These are phyloP conservation scores for Teunomyces barrocoloradensis DNA, from an alignment of 805 yeast species.

Conservation along the genomic window DNA sequence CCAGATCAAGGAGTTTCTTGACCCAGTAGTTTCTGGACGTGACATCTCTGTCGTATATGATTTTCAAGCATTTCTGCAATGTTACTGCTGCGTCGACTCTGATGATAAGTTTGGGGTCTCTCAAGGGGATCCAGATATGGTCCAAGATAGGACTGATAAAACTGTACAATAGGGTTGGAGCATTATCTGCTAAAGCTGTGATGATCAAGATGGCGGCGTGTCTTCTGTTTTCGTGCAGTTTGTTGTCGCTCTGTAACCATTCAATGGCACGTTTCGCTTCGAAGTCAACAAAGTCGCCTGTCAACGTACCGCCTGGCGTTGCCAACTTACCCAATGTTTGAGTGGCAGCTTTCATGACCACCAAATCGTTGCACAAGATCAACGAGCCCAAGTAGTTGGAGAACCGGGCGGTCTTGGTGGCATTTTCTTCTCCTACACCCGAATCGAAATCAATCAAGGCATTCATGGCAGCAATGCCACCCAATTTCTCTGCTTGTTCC, in stretches of 20 bases:
- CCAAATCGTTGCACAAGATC: conserved; percentile 77
- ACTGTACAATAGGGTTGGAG: conserved; percentile 79
- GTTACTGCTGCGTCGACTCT: conserved; percentile 84
- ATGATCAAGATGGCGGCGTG: conserved; percentile 89
- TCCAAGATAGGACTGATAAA: conserved; percentile 77
- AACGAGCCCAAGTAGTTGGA: conserved; percentile 84
- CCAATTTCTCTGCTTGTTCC: conserved; percentile 70
- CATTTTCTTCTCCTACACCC: conserved; percentile 71
- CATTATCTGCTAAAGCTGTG: conserved; percentile 77
- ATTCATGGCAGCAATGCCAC: conserved; percentile 90
- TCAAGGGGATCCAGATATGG: conserved; percentile 81
- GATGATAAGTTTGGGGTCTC: conserved; percentile 73
- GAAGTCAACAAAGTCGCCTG: conserved; percentile 89
- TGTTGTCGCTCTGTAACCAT: conserved; percentile 79
- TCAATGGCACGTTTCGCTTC: conserved; percentile 89
- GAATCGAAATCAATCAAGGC: conserved; percentile 82
- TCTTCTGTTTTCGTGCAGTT: conserved; percentile 72
- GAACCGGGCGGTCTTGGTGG: conserved; percentile 83
- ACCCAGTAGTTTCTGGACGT: conserved; percentile 75
- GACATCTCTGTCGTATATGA: conserved; percentile 75
- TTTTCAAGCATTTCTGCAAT: conserved; percentile 71
- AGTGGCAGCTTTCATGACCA: conserved; percentile 85
- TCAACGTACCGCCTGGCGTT: conserved; percentile 81
- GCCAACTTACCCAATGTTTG: conserved; percentile 85
- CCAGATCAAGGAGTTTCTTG: conserved; percentile 62